These are phyloP conservation scores for Rehmannia glutinosa DNA, from an alignment of 257 asterid genomes.

Conservation along the genomic window DNA sequence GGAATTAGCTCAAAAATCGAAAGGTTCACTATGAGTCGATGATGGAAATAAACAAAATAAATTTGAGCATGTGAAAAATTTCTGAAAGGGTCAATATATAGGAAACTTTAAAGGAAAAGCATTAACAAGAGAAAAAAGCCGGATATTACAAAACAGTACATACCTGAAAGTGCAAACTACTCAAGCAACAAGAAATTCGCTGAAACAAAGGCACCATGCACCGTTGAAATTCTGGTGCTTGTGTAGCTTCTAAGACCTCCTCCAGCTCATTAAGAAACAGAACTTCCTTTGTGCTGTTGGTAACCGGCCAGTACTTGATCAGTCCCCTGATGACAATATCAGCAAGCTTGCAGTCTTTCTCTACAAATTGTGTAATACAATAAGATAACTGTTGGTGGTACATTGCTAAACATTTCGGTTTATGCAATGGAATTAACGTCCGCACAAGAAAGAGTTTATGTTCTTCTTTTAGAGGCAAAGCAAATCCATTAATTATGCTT, in stretches of 20 bases:
- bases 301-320: slow-evolving; percentile 37
- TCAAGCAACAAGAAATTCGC: slow-evolving; percentile 29
- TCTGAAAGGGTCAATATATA: too few relatives aligned
- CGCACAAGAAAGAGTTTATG: slow-evolving; percentile 30
- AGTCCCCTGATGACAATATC: slow-evolving; percentile 30
- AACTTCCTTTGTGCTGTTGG: slow-evolving; percentile 34
- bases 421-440: slow-evolving; percentile 33
- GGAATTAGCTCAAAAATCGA: too few relatives aligned
- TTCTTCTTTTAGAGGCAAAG: slow-evolving; percentile 29
- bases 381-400: slow-evolving; percentile 32
- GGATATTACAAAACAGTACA: not conserved
- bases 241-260: slow-evolving; percentile 33
- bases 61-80: not conserved
- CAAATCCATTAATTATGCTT: slow-evolving; percentile 29
- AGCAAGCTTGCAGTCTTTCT: slow-evolving; percentile 40
- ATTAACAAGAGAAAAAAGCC: not conserved
- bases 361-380: slow-evolving; percentile 31
- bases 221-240: slow-evolving; percentile 24
- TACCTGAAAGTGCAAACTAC: slow-evolving; percentile 39
- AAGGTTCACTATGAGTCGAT: too few relatives aligned
- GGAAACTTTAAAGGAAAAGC: too few relatives aligned
- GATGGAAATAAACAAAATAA: not conserved
- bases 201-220: slow-evolving; percentile 35
- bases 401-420: slow-evolving; percentile 38
- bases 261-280: slow-evolving; percentile 37